Evolutionary conservation across 179 eudicot genomes (phyloP), one percentile per base, ranked within the genome.

Genomic region (Spinacia oleracea): DNA sequence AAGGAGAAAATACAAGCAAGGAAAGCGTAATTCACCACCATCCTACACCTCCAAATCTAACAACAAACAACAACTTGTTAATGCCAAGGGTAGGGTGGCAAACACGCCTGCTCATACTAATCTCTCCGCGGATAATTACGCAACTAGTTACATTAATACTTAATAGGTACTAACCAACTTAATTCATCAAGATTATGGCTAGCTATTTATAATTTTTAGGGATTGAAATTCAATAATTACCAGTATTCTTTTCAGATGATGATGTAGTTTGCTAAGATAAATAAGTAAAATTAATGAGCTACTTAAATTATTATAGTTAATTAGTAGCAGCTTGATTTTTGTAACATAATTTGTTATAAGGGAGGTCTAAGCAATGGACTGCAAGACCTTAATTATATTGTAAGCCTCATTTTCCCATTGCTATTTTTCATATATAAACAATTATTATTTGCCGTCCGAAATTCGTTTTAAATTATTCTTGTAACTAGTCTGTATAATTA

Each of bases 1-100:
- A 29, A 84, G 81, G 35, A 77, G 86, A 32, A 75, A 80, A 67
- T 48, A 59, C 58, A 80, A 77, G 56, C 80, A 72, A 38, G 59
- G 71, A 65, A 76, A 60, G 50, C 83, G 80, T n/a, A n/a, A n/a
- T 9, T 40, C 77, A 64, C 6, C 78, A 14, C 29, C 31, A 12
- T 66, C 59, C 23, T 66, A 65, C 70, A 10, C 31, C 20, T 43
- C 78, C 27, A 80, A 80, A 68, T 67, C 81, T n/a, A 78, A 70
- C 77, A 73, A 56, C 65, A 75, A 77, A 67, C 50, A 72, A 77
- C 85, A 75, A 32, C 21, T 74, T 62, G 40, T n/a, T 64, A 29
- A 74, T 58, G 53, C 80, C 3, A 70, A 25, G 0, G 75, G 50
- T 20, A 73, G 64, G 45, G 65, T 23, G 12, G 43, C 77, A 9